These are phyloP conservation scores for Diaporthe sp. DNA, from an alignment of 2,329 filamentous ascomycete genomes.

Conservation along the genomic window DNA sequence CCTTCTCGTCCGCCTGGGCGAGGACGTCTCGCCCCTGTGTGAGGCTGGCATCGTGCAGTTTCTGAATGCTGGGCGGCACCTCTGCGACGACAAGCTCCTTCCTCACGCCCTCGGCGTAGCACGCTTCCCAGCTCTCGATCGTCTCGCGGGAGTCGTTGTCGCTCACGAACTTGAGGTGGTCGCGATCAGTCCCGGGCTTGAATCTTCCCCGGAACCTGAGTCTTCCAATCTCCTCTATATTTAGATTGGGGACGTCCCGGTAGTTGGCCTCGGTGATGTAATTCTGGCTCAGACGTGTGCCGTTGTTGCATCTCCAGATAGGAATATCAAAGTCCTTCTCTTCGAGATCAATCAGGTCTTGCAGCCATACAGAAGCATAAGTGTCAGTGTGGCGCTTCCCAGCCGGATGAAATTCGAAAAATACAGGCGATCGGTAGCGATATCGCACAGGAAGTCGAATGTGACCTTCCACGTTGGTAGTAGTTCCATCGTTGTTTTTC, in stretches of 20 bases:
- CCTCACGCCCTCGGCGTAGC: conserved; percentile 88
- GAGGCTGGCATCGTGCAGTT: conserved; percentile 85
- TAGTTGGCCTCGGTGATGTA: conserved; percentile 88
- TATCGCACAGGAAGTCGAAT: conserved; percentile 89
- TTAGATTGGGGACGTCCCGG: conserved; percentile 77
- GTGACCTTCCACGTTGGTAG: conserved; percentile 2
- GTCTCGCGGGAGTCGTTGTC: conserved; percentile 94
- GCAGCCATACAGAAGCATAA: conserved; percentile 87
- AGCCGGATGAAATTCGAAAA: conserved; percentile 84
- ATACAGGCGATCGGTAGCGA: conserved; percentile 89
- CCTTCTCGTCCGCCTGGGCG: conserved; percentile 77
- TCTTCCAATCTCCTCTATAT: conserved; percentile 84
- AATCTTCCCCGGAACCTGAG: conserved; percentile 86
- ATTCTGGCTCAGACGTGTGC: conserved; percentile 86
- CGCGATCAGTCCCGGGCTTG: conserved; percentile 90
- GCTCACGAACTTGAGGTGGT: conserved; percentile 85
- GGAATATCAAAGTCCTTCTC: conserved; percentile 86
- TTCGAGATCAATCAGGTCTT: conserved; percentile 86
- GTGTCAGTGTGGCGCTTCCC: conserved; percentile 79
- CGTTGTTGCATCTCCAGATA: conserved; percentile 86
- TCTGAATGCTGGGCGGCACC: conserved; percentile 78
- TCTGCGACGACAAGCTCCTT: conserved; percentile 78
- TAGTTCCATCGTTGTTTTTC: conserved; percentile 48
- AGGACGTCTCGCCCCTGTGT: conserved; percentile 86
- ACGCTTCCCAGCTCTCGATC: conserved; percentile 95